Base-by-base conservation (phyloP, 768 basidiomycete genomes). In the Lactifluus pinguis region DNA sequence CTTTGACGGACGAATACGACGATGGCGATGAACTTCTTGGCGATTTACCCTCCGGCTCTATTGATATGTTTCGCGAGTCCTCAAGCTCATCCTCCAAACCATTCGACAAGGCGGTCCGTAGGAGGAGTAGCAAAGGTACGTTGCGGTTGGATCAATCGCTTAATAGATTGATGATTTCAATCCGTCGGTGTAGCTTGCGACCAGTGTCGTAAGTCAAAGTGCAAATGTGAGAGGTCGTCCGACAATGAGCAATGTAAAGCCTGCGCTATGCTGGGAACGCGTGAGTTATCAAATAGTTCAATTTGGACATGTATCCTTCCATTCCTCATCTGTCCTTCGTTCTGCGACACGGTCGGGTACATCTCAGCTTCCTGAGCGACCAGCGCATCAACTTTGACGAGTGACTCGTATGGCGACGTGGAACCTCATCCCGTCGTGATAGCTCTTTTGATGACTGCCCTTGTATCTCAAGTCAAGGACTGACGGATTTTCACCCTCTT, bases 41-140 rank as follows among this genome's bases (percentile, higher is more conserved):
- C 25, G 80, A 81, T 58, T 72, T 81, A 21, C 74, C 76, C 2
- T 68, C 73, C 6, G 64, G 68, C 4, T 61, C 68, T 52, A 60
- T 54, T 25, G 66, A 61, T 55, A 49, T 59, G 30, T 59, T 67
- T 68, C 15, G 60, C 67, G 48, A 60, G 34, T 19, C 69, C 67
- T 57, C 64, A 59, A 50, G 59, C 62, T 60, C 59, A 49, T 63
- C 60, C 25, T 55, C 60, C 29, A 70, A 66, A 55, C 34, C 59
- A n/a, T 62, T 73, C 8, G 78, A 86, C 56, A 83, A 83, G 67
- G 71, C 80, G 53, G 74, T 91, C 50, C 76, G 88, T 58, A 77
- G 89, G 57, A 75, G 88, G 66, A 90, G 88, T 66, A 89, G 86
- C 71, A 91, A 89, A 81, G 86, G 86, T 81, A 65, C 21, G 73